These are phyloP conservation scores for Durio zibethinus DNA, from an alignment of 345 rosid species.

Conservation along the genomic window DNA sequence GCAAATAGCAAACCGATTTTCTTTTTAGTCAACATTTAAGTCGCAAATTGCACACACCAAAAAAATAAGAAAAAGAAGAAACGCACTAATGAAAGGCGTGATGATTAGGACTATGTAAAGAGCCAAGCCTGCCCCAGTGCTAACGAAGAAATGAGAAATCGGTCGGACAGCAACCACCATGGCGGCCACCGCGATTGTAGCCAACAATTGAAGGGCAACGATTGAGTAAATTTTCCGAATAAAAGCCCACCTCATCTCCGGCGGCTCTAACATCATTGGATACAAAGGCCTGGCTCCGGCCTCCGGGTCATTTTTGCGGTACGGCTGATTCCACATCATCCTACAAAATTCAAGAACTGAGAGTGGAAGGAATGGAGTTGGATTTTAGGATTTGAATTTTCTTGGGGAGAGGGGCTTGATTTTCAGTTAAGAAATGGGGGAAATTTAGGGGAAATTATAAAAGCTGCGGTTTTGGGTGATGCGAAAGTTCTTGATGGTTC, in stretches of 20 bases:
- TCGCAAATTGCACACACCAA: background rate
- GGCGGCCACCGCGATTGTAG: conserved; percentile 73
- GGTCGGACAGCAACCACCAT: conserved; percentile 62
- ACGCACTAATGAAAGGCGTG: conserved; percentile 67
- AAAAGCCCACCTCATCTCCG: conserved; percentile 88
- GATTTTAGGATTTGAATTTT: background rate
- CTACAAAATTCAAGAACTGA: background rate
- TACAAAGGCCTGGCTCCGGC: conserved; percentile 65
- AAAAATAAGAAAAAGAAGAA: background rate
- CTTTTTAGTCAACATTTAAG: background rate
- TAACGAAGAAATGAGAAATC: conserved; percentile 63
- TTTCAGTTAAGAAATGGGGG: background rate
- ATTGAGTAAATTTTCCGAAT: conserved; percentile 84
- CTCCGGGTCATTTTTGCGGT: conserved; percentile 61
- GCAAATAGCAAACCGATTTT: conserved; percentile 18
- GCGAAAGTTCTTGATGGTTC: conserved; percentile 27
- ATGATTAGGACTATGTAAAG: conserved; percentile 71
- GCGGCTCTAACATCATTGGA: conserved; percentile 84
- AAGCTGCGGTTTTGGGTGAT: background rate
- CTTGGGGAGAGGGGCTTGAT: background rate
- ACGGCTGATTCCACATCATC: conserved; percentile 52
- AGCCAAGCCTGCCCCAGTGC: conserved; percentile 60
- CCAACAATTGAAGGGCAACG: conserved; percentile 63
- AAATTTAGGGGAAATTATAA: background rate
- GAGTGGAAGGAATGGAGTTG: background rate